Evolutionary conservation across 2,329 filamentous ascomycete genomes (phyloP), one percentile per base, ranked within the genome.

Genomic region (Colletotrichum gigasporum): DNA sequence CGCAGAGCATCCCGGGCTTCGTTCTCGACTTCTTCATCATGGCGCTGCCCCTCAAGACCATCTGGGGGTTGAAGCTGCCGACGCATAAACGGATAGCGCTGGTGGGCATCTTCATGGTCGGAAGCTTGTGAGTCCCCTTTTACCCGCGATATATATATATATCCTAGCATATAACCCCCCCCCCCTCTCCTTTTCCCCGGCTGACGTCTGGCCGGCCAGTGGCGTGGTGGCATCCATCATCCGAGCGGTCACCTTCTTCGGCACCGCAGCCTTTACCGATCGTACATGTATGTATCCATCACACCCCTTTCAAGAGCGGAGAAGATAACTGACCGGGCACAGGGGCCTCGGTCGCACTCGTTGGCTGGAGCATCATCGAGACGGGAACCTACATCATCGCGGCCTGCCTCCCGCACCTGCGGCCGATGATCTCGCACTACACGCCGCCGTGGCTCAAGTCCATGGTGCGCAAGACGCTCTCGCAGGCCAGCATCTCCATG

Each of bases 21-120:
- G 32, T 74, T 3, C 65, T 73, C 11, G 72, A 74, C 39, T 35
- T 71, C 6, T 34, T 70, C 42, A 69, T 74, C 65, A 72, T 74
- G 58, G 65, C 55, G 0, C 52, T 74, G 51, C 72, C 72, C 4
- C 26, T 73, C 26, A 51, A 51, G 22, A 74, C 71, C 35, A 71
- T 74, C 18, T 74, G 72, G 72, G 35, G 63, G 4, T 57, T 74
- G 12, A 69, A 69, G 48, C 48, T 74, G 53, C 71, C 72, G 0
- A 37, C 67, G 14, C 50, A 66, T 18, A 73, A 73, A 54, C 65
- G 69, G 42, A 20, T 74, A 7, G 72, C 71, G 10, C 55, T 74
- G 42, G 55, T 72, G 4, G 45, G 68, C 2, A 69, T 74, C 22
- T 74, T 74, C 26, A 20, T 68, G n/a, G 61, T 73, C 3, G 71